Evolutionary conservation across 2,329 filamentous ascomycete species (phyloP), one percentile per base, ranked within the genome.

Genomic region (Alternaria arbusti): DNA sequence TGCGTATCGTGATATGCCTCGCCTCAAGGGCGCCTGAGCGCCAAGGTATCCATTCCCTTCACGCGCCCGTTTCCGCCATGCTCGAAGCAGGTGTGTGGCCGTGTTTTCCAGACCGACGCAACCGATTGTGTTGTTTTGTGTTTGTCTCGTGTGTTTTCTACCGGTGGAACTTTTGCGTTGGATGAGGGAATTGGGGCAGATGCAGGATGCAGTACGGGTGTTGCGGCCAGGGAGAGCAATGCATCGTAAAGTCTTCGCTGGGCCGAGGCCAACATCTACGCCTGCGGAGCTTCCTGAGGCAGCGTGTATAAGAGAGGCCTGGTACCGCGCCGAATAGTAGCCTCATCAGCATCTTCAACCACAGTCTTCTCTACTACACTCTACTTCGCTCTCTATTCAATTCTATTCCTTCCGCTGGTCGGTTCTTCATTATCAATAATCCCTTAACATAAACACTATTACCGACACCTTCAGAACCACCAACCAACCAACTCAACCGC

Each of bases 1-100:
- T 64, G 56, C 67, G 63, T 64, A 66, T 68, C 65, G 58, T 59
- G 54, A 61, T 52, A 23, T 58, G 23, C 46, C 43, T 49, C 20
- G 20, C 20, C 20, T 23, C 52, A 49, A 49, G 46, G 22, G 40
- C 46, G 50, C 64, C 52, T 46, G 32, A 49, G 44, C 23, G 17
- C 30, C 44, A 36, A 54, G 54, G 47, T 36, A 26, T 13, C 32
- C 50, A 46, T 43, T 56, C 32, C n/a, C 49, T 51, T 61, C 52
- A 61, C 65, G 65, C 56, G 50, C 26, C 54, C 13, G 47, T 61
- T 57, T 51, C 32, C 45, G 54, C 49, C 25, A 32, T 40, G 30
- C 56, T 47, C 25, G 20, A 54, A 50, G 30, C 6, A 30, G 56
- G 15, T 15, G 28, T 25, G 52, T 36, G 22, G 30, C 60, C 56